Evolutionary conservation across 441 rosid species (phyloP), one percentile per base, ranked within the genome.

Genomic region (Populus hybrid): DNA sequence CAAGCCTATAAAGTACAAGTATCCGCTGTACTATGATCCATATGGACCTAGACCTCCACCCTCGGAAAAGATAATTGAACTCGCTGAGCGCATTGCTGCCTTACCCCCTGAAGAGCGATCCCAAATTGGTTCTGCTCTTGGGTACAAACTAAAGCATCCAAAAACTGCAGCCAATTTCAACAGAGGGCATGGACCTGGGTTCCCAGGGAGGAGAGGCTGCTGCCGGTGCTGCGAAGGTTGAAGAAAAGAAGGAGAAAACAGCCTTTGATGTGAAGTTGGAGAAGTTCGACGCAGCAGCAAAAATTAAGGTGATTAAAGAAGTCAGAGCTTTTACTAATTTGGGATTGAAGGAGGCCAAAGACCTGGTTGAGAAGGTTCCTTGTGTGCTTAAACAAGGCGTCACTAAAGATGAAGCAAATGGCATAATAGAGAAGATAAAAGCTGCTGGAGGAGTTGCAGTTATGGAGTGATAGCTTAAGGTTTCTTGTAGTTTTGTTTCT

Each of bases 281-380:
- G 84, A 91, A 89, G 84, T 90, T 83, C 72, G 93, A 92, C 11
- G 78, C 91, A 1, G 79, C 91, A 26, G 75, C 89, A 4, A 92
- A 91, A 82, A 82, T 92, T 75, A 89, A 92, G 79, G 91, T 92
- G 75, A 89, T 92, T 28, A 91, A 92, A 81, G 97, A 92, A 83
- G 88, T 91, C 19, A 87, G 91, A 80, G 73, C 85, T 1, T 90
- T 91, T 71, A 89, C 94, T 12, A 83, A 71, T 78, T 85, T 91
- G 82, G 93, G 93, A 30, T 77, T 91, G 79, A 92, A 90, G 78
- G 97, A 92, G 82, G 95, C 95, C 2, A 91, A 92, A 78, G 93
- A 88, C 42, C 86, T 92, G 73, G 94, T 92, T 19, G 96, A 92
- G 89, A 91, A 91, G 83, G 91, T 53, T 6, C 92, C 94, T 2